Base-by-base conservation (phyloP, 257 asterid genomes). In the Ilex asprella region DNA sequence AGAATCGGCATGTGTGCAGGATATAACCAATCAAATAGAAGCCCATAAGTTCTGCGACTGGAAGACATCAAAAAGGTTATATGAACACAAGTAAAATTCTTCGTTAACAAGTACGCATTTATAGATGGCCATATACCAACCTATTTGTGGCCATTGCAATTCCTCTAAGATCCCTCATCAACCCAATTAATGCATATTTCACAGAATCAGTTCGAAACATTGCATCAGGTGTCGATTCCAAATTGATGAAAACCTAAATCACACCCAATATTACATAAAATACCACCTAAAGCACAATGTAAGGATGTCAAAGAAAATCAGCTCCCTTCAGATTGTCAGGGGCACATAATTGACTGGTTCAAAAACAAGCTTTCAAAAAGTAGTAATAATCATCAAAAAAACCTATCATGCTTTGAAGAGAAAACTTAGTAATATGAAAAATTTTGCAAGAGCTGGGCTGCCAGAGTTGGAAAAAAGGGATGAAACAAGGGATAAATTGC, bases 81-180 rank as follows among this genome's bases (percentile, higher is more conserved):
- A 41, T 55, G 70, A 41, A 49, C 44, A 41, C 44, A 51, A 51
- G 32, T 41, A 63, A 58, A 60, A 60, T 55, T 29, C 67, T 29
- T 6, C 70, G 58, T 61, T 59, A 62, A 35, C 39, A 62, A 1
- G 16, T 2, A 21, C 30, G n/a, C 62, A 52, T 60, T 60, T 35
- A 35, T 35, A 65, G 12, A 61, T 31, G 47, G 53, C 61, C 54
- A 60, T 16, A 55, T 59, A 61, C 87, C 55, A 58, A 93, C 99
- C 91, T 87, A 72, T 77, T 89, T 56, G 99, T 93, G 44, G 99
- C 99, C 99, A 86, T 87, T 51, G 91, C 84, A 73, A 89, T 76
- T 50, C 99, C 99, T 75, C 99, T 82, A 43, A 93, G 85, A 81
- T 89, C 99, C 81, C 99, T 93, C 97, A 81, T 93, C 88, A 93